Conservation (phyloP, 2,329 filamentous ascomycete genomes). For the Ophiostoma perfectum region DNA sequence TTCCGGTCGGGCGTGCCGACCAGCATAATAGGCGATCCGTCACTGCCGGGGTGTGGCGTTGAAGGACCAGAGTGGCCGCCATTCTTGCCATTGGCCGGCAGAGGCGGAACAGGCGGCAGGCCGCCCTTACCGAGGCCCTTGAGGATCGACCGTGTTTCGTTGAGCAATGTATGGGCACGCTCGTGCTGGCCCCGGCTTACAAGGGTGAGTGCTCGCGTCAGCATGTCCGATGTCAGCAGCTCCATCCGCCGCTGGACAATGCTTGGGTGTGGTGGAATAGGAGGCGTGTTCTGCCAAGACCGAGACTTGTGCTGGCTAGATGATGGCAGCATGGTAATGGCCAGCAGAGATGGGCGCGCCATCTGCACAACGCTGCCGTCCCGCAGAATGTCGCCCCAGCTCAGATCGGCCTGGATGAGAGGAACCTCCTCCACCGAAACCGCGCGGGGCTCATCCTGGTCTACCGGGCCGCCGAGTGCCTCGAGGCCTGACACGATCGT, state of each 20-base stretch:
- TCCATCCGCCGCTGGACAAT: conserved; percentile 98
- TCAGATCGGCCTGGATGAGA: conserved; percentile 88
- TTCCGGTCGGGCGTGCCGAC: conserved; percentile 49
- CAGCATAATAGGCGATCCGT: conserved; percentile 40
- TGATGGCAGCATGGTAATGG: conserved; percentile 89
- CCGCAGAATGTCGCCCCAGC: conserved; percentile 86
- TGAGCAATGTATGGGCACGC: conserved; percentile 82
- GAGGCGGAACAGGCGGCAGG: conserved; percentile 76
- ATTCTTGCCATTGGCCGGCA: conserved; percentile 35
- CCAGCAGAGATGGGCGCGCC: conserved; percentile 80
- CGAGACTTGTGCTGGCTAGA: conserved; percentile 56
- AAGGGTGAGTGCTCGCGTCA: conserved; percentile 83
- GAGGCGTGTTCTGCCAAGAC: conserved; percentile 61
- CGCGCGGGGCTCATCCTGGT: conserved; percentile 76
- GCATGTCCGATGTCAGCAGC: conserved; percentile 94
- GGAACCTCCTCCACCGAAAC: conserved; percentile 91
- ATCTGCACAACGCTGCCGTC: conserved; percentile 82
- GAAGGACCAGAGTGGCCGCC: conserved; percentile 39
- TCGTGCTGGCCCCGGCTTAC: conserved; percentile 91
- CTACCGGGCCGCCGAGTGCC: conserved; percentile 79
- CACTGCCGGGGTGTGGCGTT: conserved; percentile 44
- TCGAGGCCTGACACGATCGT: conserved; percentile 93
- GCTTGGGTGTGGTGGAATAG: conserved; percentile 89
- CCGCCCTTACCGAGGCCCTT: conserved; percentile 95
- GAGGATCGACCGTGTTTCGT: conserved; percentile 88